Evolutionary conservation across 2,329 filamentous ascomycete genomes (phyloP).

Genomic region (Colletotrichum sp.): DNA sequence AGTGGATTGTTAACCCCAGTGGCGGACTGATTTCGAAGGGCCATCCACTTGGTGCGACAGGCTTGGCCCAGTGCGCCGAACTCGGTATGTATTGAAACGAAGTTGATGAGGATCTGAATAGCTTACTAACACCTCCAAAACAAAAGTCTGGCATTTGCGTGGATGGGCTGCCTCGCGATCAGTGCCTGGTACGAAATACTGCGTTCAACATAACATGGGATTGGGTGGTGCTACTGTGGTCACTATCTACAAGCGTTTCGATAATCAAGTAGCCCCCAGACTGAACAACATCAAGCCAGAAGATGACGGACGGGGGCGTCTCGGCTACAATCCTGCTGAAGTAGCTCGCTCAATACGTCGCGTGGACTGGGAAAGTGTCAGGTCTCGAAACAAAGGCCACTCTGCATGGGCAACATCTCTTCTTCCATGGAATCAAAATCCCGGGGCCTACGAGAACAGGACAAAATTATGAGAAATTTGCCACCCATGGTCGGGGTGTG

Average conservation of each 20-base stretch:
- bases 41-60: neutral
- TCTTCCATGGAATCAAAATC: neutral
- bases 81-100: neutral
- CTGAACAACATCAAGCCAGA: neutral
- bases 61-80: neutral
- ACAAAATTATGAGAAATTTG: neutral
- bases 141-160: neutral
- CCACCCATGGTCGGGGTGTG: neutral
- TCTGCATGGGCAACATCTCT: neutral
- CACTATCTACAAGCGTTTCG: neutral
- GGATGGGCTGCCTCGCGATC: neutral
- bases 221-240: neutral
- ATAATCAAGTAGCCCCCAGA: neutral
- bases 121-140: neutral
- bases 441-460: neutral
- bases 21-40: neutral
- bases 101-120: neutral
- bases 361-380: neutral
- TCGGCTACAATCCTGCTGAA: neutral
- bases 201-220: neutral
- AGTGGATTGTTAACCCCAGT: neutral
- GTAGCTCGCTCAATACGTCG: neutral
- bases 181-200: neutral
- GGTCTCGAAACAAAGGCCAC: neutral
- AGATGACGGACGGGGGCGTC: neutral